Conservation (phyloP, 1,139 yeast species). For the Scheffersomyces segobiensis region DNA sequence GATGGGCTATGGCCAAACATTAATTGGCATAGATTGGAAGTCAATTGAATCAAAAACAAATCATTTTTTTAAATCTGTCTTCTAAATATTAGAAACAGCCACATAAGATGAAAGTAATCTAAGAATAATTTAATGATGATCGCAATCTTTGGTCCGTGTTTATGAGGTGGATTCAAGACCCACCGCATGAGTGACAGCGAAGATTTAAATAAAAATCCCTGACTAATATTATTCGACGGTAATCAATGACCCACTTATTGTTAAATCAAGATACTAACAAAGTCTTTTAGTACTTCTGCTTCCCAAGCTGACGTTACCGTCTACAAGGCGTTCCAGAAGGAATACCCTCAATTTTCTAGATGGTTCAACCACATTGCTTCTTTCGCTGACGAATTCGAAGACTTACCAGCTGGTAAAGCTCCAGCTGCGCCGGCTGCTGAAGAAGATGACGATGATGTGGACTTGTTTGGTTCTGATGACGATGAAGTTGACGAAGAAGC, state of each 20-base stretch:
- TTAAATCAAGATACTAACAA: conserved; percentile 22
- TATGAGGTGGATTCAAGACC: conserved; percentile 93
- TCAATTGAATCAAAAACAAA: not conserved
- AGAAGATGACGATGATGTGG: conserved; percentile 85
- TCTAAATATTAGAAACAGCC: not conserved
- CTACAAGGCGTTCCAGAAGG: conserved; percentile 91
- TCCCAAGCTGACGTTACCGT: conserved; percentile 95
- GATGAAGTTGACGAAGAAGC: conserved; percentile 96
- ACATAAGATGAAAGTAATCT: not conserved
- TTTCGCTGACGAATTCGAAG: conserved; percentile 78
- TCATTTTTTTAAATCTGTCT: not conserved
- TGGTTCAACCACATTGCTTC: conserved; percentile 99
- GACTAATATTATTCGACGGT: conserved; percentile 20
- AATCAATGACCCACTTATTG: conserved; percentile 2
- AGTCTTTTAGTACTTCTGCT: conserved; percentile 62
- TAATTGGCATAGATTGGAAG: not conserved
- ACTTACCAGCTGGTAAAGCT: conserved; percentile 76
- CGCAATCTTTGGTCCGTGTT: conserved; percentile 89
- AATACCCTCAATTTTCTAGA: conserved; percentile 94
- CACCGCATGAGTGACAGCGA: conserved; percentile 85
- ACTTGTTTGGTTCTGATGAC: conserved; percentile 91
- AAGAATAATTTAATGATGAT: conserved; percentile 53
- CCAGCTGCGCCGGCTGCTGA: conserved; percentile 58
- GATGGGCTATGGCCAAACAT: not conserved
- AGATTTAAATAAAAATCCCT: conserved; percentile 47